A percentile compares a stretch with the other conserved stretches of the same genome.
These are phyloP conservation scores for Gracilaria gracilis DNA, from an alignment of 23 red algal genomes.

Conservation along the genomic window DNA sequence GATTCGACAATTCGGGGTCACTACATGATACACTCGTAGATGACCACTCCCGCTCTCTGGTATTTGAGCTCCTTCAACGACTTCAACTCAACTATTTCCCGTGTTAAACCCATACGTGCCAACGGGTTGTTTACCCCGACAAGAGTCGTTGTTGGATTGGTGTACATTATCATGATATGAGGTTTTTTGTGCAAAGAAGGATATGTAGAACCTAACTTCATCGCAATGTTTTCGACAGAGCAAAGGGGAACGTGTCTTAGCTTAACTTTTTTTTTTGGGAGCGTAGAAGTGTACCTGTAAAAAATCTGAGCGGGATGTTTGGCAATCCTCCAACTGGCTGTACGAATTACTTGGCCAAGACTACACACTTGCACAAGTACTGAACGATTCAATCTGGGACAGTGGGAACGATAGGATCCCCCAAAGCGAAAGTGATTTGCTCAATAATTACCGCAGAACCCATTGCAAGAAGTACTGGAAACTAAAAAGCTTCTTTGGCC, in stretches of 20 bases:
- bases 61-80: background rate
- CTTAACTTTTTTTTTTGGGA: constrained; percentile 4
- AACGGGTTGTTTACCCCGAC: background rate
- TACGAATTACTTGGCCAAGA: too few species aligned
- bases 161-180: background rate
- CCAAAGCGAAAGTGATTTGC: too few species aligned
- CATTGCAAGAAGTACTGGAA: too few species aligned
- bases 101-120: background rate
- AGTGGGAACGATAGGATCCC: too few species aligned
- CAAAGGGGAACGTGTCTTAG: background rate
- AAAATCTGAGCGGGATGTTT: too few species aligned
- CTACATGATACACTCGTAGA: background rate
- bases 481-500: too few species aligned
- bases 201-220: background rate
- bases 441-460: too few species aligned
- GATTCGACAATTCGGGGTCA: background rate
- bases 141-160: background rate
- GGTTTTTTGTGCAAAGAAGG: background rate
- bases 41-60: background rate
- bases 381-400: too few species aligned
- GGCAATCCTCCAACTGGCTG: too few species aligned
- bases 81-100: background rate
- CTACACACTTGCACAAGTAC: too few species aligned
- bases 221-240: background rate
- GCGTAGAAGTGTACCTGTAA: background rate